phyloP scores from a whole-genome alignment of 148 eudicot genomes.

The Camellia granthamiana region DNA sequence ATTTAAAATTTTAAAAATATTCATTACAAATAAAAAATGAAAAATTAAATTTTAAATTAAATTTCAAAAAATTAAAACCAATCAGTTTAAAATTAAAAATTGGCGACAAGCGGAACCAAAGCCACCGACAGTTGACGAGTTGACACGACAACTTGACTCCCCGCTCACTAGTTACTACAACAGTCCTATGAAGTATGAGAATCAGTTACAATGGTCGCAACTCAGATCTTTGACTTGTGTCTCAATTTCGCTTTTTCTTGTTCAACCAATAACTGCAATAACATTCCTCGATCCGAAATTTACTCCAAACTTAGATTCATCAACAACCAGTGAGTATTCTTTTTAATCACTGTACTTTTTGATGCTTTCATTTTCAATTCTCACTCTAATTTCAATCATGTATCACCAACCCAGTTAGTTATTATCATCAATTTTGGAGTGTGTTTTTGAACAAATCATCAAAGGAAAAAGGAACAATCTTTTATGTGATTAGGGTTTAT shows the following conservation, averaged over 20 bases:
- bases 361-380: background rate
- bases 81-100: too few relatives aligned
- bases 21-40: too few relatives aligned
- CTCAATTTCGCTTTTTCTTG: background rate
- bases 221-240: background rate
- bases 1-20: too few relatives aligned
- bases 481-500: background rate
- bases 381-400: background rate
- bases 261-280: background rate
- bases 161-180: background rate
- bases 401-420: background rate
- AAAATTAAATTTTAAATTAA: too few relatives aligned
- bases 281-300: background rate
- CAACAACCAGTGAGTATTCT: background rate
- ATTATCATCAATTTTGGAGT: background rate
- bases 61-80: too few relatives aligned
- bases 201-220: background rate
- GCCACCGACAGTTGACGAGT: background rate
- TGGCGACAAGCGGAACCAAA: too few relatives aligned
- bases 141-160: background rate
- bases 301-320: background rate
- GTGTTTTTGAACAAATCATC: background rate
- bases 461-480: background rate
- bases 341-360: background rate
- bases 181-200: background rate